Evolutionary conservation across 1,139 yeast genomes (phyloP), one percentile per base, ranked within the genome.

Genomic region (Meyerozyma carpophila): DNA sequence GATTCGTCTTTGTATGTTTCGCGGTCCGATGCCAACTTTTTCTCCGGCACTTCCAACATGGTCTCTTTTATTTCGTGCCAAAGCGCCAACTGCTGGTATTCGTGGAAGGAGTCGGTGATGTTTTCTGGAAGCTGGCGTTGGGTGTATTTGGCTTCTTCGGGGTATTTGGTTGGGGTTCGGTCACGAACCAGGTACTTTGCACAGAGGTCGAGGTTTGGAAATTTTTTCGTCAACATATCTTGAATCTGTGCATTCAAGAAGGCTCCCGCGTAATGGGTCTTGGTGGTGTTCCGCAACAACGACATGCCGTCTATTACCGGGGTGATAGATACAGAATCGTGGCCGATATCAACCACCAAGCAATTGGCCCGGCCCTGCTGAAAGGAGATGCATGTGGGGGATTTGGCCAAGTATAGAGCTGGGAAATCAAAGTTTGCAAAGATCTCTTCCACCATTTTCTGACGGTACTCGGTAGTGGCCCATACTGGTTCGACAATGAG

Each of bases 221-320:
- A 56, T 40, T 51, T 57, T n/a, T 54, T 47, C 40, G 52, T 31
- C 36, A 60, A 51, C 41, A 55, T 47, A 47, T 66, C 70, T 32
- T 53, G 46, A 36, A 72, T 68, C 50, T 77, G 81, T 49, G 73
- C 75, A 42, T 69, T 66, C 44, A 84, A 55, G 51, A 71, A 84
- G 40, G 62, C 67, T 11, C 94, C 94, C 1, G 83, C 81, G 53
- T 82, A 82, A 52, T 75, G 79, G 3, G 88, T 84, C 50, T 83
- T 77, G 66, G 79, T 73, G 5, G 87, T 79, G 50, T 84, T 86
- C 59, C 78, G 85, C 52, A 84, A 73, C 47, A 93, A 70, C 39
- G 94, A 87, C 59, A 93, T 78, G 4, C 98, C 98, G 64, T 93
- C 99, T 43, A 91, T 79, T 3, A 93, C 94, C 0, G 99, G 98